These are phyloP conservation scores for Effrenium voratum DNA, from an alignment of 73 alveolate genomes.

Conservation along the genomic window DNA sequence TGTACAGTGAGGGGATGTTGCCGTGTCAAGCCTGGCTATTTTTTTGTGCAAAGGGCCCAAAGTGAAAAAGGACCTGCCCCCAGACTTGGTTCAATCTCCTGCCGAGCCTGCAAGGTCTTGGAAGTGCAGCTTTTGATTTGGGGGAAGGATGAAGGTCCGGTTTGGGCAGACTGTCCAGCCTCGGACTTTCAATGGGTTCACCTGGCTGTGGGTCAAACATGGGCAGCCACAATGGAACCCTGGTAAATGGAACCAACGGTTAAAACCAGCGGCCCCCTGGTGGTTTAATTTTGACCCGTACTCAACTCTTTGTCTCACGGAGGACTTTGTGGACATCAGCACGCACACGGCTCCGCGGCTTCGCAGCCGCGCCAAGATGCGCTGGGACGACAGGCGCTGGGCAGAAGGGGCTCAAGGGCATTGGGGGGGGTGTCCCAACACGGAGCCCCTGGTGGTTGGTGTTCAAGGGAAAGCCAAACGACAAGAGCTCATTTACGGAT, in stretches of 20 bases:
- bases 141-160: no score
- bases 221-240: not conserved
- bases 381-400: conserved; percentile 79
- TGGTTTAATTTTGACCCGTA: not conserved
- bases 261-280: no score
- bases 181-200: not conserved
- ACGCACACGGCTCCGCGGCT: conserved; percentile 56
- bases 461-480: no score
- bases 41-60: not conserved
- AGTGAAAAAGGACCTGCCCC: not conserved
- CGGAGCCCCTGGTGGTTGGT: no score
- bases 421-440: no score
- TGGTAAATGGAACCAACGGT: not conserved
- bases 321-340: conserved; percentile 90
- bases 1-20: not conserved
- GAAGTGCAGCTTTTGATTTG: not conserved
- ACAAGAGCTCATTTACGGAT: no score
- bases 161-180: no score
- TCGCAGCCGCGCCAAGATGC: conserved; percentile 83
- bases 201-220: not conserved
- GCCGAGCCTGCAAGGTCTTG: not conserved
- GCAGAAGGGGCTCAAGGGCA: not conserved
- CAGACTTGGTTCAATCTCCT: not conserved
- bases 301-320: not conserved
- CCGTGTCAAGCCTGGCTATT: not conserved